phyloP scores from a whole-genome alignment of 306 rosid genomes.

The Mucuna pruriens region DNA sequence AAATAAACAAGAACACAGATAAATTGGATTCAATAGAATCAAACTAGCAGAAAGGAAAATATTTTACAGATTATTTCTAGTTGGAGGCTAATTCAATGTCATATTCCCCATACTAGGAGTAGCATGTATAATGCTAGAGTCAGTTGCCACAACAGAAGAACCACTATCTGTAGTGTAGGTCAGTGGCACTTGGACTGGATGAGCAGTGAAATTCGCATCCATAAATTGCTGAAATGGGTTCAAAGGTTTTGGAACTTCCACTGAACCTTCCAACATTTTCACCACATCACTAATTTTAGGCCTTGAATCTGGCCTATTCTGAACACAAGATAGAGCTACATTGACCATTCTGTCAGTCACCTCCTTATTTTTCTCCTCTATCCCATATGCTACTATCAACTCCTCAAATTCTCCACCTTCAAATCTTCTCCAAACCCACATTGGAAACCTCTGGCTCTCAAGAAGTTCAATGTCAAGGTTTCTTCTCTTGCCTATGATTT shows the following conservation, averaged over 20 bases:
- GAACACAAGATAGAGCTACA: constrained; percentile 52
- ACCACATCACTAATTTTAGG: constrained; percentile 49
- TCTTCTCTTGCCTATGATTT: constrained; percentile 45
- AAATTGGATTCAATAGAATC: not conserved
- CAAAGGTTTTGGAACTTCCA: constrained; percentile 42
- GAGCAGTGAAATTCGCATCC: not conserved
- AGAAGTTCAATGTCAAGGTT: constrained; percentile 25
- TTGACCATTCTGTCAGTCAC: constrained; percentile 34
- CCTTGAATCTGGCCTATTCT: constrained; percentile 43
- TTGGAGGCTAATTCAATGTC: constrained; percentile 24
- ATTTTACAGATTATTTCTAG: not conserved
- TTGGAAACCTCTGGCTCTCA: constrained; percentile 49
- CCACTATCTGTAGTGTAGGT: not conserved
- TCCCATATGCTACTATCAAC: constrained; percentile 22
- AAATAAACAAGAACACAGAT: not conserved
- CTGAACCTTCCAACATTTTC: constrained; percentile 56
- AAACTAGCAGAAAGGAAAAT: not conserved
- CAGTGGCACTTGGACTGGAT: not conserved
- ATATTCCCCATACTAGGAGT: constrained; percentile 16
- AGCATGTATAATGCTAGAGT: not conserved
- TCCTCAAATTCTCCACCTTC: constrained; percentile 25
- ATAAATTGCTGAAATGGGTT: constrained; percentile 46
- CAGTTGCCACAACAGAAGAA: not conserved
- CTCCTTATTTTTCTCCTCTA: constrained; percentile 38
- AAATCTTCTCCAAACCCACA: constrained; percentile 42